phyloP scores from a whole-genome alignment of 768 basidiomycete genomes.

The Heimioporus sp. region DNA sequence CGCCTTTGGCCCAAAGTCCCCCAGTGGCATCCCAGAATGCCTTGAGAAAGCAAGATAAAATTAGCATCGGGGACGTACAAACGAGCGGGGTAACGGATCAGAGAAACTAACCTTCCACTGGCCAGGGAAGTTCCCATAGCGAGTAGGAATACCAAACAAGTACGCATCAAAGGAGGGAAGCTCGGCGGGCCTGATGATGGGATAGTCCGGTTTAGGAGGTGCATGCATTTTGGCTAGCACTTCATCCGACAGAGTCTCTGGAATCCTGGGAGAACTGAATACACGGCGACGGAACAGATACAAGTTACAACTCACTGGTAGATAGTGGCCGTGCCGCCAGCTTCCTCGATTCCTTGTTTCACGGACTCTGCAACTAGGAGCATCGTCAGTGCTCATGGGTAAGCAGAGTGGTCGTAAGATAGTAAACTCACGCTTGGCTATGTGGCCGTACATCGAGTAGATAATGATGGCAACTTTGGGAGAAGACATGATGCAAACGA shows the following conservation, averaged over 20 bases:
- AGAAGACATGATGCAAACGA: conserved; percentile 35
- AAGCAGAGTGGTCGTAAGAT: not conserved
- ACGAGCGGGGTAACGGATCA: not conserved
- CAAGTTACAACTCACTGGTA: conserved; percentile 45
- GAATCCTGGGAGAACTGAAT: conserved; percentile 44
- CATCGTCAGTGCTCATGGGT: conserved; percentile 2
- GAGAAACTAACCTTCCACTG: conserved; percentile 64
- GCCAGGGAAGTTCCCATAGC: conserved; percentile 77
- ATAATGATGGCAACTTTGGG: conserved; percentile 70
- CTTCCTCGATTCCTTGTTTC: conserved; percentile 43
- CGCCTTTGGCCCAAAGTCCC: conserved; percentile 55
- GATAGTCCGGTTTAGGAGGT: conserved; percentile 68
- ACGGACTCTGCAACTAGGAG: conserved; percentile 57
- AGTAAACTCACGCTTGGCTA: conserved; percentile 53
- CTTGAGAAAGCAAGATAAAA: conserved; percentile 29
- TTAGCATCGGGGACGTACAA: not conserved
- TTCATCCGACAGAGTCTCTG: conserved; percentile 75
- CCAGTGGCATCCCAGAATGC: conserved; percentile 79
- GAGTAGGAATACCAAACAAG: conserved; percentile 75
- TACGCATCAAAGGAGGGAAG: conserved; percentile 66
- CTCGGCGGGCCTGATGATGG: conserved; percentile 54
- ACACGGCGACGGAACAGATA: not conserved
- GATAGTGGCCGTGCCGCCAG: conserved; percentile 51
- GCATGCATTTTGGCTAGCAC: conserved; percentile 69
- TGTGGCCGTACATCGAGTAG: conserved; percentile 75